Conservation (phyloP, 2,329 filamentous ascomycete genomes). For the Escovopsis sp. region DNA sequence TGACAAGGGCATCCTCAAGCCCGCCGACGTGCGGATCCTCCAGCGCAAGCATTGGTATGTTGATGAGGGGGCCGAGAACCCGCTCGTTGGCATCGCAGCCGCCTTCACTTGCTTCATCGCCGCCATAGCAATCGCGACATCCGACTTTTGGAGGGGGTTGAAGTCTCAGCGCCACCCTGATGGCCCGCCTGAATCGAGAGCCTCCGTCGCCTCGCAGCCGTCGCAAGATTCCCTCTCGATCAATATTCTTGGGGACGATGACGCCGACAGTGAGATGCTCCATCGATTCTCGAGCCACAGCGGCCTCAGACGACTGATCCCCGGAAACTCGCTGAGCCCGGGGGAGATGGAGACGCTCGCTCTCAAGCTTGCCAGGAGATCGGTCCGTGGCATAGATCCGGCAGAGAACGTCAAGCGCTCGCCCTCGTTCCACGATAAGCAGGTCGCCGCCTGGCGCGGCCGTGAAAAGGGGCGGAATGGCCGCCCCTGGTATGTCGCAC, state of each 20-base stretch:
- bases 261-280: background rate
- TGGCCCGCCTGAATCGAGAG: background rate
- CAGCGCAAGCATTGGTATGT: slow-evolving; percentile 41
- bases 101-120: slow-evolving; percentile 52
- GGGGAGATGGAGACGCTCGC: slow-evolving; percentile 17
- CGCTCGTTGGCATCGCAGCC: slow-evolving; percentile 48
- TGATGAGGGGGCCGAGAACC: slow-evolving; percentile 49
- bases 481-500: slow-evolving; percentile 12
- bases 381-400: slow-evolving; percentile 33
- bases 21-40: slow-evolving; percentile 41
- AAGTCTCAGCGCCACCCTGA: slow-evolving; percentile 1
- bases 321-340: slow-evolving; percentile 7
- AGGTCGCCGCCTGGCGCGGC: slow-evolving; percentile 12
- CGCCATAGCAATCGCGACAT: slow-evolving; percentile 42
- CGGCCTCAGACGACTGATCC: slow-evolving; percentile 1
- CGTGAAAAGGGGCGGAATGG: slow-evolving; percentile 15
- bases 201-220: background rate
- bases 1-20: slow-evolving; percentile 37
- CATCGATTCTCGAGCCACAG: background rate
- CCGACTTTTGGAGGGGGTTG: slow-evolving; percentile 10
- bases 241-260: background rate
- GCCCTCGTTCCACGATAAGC: slow-evolving; percentile 10
- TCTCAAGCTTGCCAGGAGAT: slow-evolving; percentile 17
- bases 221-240: background rate
- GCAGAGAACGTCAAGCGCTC: slow-evolving; percentile 5